These are phyloP conservation scores for Tuber aestivum DNA, from an alignment of 495 filamentous ascomycete species.

Conservation along the genomic window DNA sequence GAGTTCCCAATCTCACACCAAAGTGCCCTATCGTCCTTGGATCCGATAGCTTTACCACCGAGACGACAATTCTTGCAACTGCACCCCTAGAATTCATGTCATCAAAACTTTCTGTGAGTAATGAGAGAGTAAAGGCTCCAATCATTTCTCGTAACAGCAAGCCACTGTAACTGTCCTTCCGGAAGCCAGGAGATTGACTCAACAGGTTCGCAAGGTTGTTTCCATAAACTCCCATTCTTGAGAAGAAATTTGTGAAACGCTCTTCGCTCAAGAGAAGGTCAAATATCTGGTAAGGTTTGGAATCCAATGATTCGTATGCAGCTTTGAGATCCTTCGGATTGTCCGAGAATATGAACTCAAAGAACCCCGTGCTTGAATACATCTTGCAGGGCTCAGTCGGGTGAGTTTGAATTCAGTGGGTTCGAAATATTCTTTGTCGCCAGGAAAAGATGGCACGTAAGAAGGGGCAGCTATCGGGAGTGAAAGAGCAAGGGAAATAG, in stretches of 20 bases:
- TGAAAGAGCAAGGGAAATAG: too few relatives aligned
- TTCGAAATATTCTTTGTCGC: too few relatives aligned
- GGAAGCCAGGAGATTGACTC: neutral
- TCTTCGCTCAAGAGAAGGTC: constrained; percentile 7
- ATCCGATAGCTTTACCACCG: constrained; percentile 1
- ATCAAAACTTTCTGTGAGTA: constrained; percentile 3
- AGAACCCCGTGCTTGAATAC: constrained; percentile 5
- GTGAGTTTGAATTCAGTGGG: too few relatives aligned
- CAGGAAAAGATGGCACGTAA: too few relatives aligned
- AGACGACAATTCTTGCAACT: neutral
- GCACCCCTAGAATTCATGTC: neutral
- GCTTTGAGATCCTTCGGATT: neutral
- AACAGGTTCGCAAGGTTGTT: constrained; percentile 5
- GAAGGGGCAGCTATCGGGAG: too few relatives aligned
- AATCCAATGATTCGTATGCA: constrained; percentile 8
- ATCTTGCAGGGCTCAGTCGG: neutral
- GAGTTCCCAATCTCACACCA: constrained; percentile 10
- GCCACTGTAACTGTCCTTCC: neutral
- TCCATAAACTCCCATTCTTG: constrained; percentile 8
- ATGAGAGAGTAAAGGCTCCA: constrained; percentile 12
- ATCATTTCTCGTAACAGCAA: constrained; percentile 5
- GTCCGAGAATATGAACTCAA: constrained; percentile 14
- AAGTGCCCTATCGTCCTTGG: neutral
- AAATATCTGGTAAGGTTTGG: constrained; percentile 20
- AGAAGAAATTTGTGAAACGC: constrained; percentile 9